Evolutionary conservation across 2,329 filamentous ascomycete species (phyloP).

Genomic region (Leptographium radiaticola): DNA sequence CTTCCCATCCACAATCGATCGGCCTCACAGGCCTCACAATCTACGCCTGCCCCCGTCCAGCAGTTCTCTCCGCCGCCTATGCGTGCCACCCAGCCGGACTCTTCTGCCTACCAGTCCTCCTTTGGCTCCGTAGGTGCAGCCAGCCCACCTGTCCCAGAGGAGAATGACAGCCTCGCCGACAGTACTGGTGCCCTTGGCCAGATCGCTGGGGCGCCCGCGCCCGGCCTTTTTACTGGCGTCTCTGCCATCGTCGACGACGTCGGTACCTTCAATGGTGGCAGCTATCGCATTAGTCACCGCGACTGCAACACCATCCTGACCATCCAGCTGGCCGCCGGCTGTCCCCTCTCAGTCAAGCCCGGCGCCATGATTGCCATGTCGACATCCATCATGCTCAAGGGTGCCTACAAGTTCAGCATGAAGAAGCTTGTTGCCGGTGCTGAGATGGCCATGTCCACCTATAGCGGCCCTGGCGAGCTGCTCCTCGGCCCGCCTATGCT

Average conservation of each 20-base stretch:
- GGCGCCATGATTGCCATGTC: constrained; percentile 94
- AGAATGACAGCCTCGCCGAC: neutral
- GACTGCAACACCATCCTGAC: constrained; percentile 86
- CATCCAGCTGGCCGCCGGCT: constrained; percentile 78
- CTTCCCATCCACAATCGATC: constrained; percentile 24
- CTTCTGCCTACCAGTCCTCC: constrained; percentile 13
- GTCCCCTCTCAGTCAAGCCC: constrained; percentile 68
- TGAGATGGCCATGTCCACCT: constrained; percentile 66
- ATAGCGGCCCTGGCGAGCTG: constrained; percentile 81
- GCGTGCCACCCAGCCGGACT: constrained; percentile 15
- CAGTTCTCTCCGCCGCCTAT: constrained; percentile 19
- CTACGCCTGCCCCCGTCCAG: constrained; percentile 12
- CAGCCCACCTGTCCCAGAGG: neutral
- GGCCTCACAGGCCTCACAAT: constrained; percentile 16
- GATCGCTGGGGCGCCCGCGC: constrained; percentile 25
- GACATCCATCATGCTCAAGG: constrained; percentile 71
- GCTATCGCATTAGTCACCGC: constrained; percentile 83
- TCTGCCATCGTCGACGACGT: constrained; percentile 62
- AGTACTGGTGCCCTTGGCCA: neutral
- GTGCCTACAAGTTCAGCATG: constrained; percentile 69
- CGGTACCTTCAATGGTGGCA: constrained; percentile 94
- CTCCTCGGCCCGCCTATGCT: constrained; percentile 68
- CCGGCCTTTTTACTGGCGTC: constrained; percentile 50
- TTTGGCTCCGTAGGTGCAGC: neutral
- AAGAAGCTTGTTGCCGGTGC: constrained; percentile 83